A percentile compares a stretch with the other conserved stretches of the same genome.
phyloP scores from a whole-genome alignment of 192 early-diverging fungal species.

The Bifiguratus adelaidae region DNA sequence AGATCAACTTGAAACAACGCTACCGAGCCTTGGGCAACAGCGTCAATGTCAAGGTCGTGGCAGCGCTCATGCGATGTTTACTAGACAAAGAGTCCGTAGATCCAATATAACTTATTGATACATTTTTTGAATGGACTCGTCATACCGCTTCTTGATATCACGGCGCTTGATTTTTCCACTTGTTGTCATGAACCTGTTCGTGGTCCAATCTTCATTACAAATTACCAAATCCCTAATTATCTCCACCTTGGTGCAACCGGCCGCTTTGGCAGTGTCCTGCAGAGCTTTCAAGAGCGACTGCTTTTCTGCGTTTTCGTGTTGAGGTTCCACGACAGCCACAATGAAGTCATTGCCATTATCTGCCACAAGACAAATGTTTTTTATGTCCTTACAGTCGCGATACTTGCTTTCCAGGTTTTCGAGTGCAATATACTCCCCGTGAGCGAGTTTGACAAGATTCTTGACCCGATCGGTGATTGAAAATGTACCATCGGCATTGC shows the following conservation, averaged over 20 bases:
- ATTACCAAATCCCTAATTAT: constrained; percentile 41
- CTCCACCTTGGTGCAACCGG: constrained; percentile 51
- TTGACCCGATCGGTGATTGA: constrained; percentile 74
- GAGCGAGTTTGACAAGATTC: constrained; percentile 66
- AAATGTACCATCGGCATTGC: constrained; percentile 36
- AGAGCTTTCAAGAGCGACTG: constrained; percentile 39
- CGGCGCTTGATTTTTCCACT: constrained; percentile 66
- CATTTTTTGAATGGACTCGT: constrained; percentile 16
- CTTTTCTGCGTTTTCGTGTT: constrained; percentile 19
- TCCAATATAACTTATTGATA: constrained; percentile 13
- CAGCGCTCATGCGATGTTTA: constrained; percentile 63
- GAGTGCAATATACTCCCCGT: constrained; percentile 64
- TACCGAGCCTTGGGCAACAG: constrained; percentile 89
- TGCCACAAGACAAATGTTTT: constrained; percentile 64
- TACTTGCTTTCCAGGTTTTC: constrained; percentile 58
- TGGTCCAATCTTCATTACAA: constrained; percentile 49
- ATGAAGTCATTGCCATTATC: constrained; percentile 52
- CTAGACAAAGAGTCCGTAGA: constrained; percentile 26
- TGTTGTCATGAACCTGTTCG: constrained; percentile 64
- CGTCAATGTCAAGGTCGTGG: constrained; percentile 75
- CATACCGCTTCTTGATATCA: constrained; percentile 16
- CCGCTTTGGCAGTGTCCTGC: constrained; percentile 34
- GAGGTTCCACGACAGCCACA: constrained; percentile 63
- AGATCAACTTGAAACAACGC: constrained; percentile 56
- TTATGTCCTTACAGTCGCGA: constrained; percentile 50